Percentiles rank a stretch among this genome's conserved stretches.
phyloP scores from a whole-genome alignment of 148 eudicot genomes.

The Nyssa sinensis region DNA sequence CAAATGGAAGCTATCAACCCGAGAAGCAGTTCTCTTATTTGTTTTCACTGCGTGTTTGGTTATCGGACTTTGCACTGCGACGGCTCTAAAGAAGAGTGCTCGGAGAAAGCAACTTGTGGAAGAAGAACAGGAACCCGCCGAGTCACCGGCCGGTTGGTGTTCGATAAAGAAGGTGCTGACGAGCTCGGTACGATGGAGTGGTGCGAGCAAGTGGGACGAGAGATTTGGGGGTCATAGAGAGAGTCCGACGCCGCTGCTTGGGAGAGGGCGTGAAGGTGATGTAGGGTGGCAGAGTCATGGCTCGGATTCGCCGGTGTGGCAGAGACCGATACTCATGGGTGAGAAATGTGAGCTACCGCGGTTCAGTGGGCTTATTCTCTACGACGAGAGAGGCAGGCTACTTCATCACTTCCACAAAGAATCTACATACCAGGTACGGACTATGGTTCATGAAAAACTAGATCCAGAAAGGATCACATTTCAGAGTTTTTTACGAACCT shows the following conservation, averaged over 20 bases:
- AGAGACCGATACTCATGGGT: slow-evolving; percentile 86
- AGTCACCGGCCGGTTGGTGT: slow-evolving; percentile 15
- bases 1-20: slow-evolving; percentile 58
- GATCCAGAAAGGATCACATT: too few relatives aligned
- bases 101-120: slow-evolving; percentile 9
- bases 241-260: slow-evolving; percentile 27
- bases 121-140: slow-evolving; percentile 20
- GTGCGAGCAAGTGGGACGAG: slow-evolving; percentile 46
- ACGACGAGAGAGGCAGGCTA: slow-evolving; percentile 69
- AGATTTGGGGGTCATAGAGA: slow-evolving; percentile 27
- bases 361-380: slow-evolving; percentile 79
- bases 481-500: too few relatives aligned
- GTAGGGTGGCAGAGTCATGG: slow-evolving; percentile 36
- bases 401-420: slow-evolving; percentile 24
- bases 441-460: too few relatives aligned
- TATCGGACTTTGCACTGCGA: slow-evolving; percentile 30
- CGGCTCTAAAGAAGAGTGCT: slow-evolving; percentile 22
- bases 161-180: slow-evolving; percentile 37
- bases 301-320: slow-evolving; percentile 64
- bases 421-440: slow-evolving; percentile 1
- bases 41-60: slow-evolving; percentile 36
- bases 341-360: slow-evolving; percentile 75
- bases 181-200: slow-evolving; percentile 61
- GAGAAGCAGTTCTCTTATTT: slow-evolving; percentile 35
- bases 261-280: slow-evolving; percentile 16